These are phyloP conservation scores for Epichloe glyceriae DNA, from an alignment of 2,329 filamentous ascomycete species.

Conservation along the genomic window DNA sequence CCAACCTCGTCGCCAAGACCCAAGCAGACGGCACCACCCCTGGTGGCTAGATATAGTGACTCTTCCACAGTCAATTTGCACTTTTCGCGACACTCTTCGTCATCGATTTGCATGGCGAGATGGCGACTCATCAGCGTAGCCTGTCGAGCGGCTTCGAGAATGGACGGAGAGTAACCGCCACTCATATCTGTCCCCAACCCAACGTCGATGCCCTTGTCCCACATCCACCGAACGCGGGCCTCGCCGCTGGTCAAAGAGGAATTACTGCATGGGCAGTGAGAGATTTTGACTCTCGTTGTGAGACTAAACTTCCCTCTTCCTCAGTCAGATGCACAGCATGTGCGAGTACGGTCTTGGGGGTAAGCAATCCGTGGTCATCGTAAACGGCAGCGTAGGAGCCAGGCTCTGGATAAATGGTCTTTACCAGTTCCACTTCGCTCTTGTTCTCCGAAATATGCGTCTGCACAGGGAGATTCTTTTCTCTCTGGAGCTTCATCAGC, in stretches of 20 bases:
- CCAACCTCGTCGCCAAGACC: slow-evolving; percentile 62
- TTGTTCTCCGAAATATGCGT: slow-evolving; percentile 84
- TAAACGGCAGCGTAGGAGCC: slow-evolving; percentile 66
- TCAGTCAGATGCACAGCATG: slow-evolving; percentile 68
- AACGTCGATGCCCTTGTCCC: slow-evolving; percentile 63
- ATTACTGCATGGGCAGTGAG: slow-evolving; percentile 83
- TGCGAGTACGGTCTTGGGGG: slow-evolving; percentile 63
- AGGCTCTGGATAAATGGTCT: slow-evolving; percentile 51
- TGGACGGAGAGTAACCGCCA: slow-evolving; percentile 71
- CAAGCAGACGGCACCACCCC: slow-evolving; percentile 74
- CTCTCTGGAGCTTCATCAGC: slow-evolving; percentile 51
- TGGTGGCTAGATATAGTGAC: slow-evolving; percentile 71
- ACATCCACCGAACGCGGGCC: slow-evolving; percentile 59
- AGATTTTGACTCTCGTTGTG: slow-evolving; percentile 50
- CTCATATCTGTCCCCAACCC: slow-evolving; percentile 86
- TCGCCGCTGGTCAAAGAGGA: slow-evolving; percentile 67
- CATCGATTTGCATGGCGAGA: slow-evolving; percentile 40
- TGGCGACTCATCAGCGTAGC: slow-evolving; percentile 67
- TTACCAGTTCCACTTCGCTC: slow-evolving; percentile 59
- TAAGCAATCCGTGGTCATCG: slow-evolving; percentile 58
- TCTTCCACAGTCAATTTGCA: slow-evolving; percentile 74
- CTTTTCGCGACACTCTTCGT: slow-evolving; percentile 26
- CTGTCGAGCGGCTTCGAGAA: slow-evolving; percentile 73
- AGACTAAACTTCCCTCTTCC: slow-evolving; percentile 53
- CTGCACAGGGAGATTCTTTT: slow-evolving; percentile 58